These are phyloP conservation scores for Bombardia bombarda DNA, from an alignment of 495 filamentous ascomycete species.

Conservation along the genomic window DNA sequence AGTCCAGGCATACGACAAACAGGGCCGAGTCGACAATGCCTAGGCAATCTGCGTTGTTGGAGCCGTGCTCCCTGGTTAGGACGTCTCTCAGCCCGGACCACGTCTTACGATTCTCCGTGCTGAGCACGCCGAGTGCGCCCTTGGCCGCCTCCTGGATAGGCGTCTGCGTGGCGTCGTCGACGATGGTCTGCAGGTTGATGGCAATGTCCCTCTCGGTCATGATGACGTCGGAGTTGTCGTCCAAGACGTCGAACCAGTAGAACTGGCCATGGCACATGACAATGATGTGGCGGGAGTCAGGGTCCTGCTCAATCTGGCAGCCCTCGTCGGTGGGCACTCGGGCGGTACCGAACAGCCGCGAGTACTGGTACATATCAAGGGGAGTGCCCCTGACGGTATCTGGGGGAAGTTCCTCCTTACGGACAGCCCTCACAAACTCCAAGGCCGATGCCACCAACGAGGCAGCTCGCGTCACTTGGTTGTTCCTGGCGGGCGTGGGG, in stretches of 20 bases:
- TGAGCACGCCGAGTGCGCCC: constrained; percentile 84
- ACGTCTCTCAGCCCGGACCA: constrained; percentile 92
- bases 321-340: constrained; percentile 92
- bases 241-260: constrained; percentile 98
- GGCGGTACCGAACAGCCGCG: constrained; percentile 89
- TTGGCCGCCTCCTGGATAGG: constrained; percentile 93
- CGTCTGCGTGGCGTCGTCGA: constrained; percentile 80
- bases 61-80: constrained; percentile 73
- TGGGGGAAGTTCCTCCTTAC: constrained; percentile 86
- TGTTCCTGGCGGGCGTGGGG: constrained; percentile 88
- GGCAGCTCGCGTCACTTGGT: constrained; percentile 91
- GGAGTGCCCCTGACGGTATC: constrained; percentile 77
- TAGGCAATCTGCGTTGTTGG: constrained; percentile 92
- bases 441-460: constrained; percentile 86
- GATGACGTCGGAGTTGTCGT: constrained; percentile 89
- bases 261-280: constrained; percentile 93
- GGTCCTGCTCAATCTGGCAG: constrained; percentile 92
- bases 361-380: constrained; percentile 97
- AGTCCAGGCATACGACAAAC: constrained; percentile 87
- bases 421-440: constrained; percentile 86
- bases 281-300: constrained; percentile 81
- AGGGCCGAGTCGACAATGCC: constrained; percentile 91
- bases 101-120: constrained; percentile 91
- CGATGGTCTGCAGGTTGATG: constrained; percentile 84
- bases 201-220: constrained; percentile 95